Base-by-base conservation (phyloP, 495 filamentous ascomycete species). In the Lepraria neglecta region DNA sequence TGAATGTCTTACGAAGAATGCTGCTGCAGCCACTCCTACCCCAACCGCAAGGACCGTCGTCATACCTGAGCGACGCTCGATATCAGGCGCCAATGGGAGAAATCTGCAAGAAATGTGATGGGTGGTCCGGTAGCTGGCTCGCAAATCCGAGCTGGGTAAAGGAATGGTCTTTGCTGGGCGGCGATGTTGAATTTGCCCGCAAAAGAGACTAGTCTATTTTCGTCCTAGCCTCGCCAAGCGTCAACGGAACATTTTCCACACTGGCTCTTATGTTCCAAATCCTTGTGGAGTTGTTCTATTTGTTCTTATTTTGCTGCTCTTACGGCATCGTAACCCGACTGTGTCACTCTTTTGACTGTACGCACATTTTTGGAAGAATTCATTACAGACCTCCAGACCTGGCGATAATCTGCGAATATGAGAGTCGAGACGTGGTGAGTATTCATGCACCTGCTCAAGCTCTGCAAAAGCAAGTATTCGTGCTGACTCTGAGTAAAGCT, bases 21-120 rank as follows among this genome's bases (percentile, higher is more conserved):
- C 89, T 7, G 87, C 85, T 59, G 84, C 81, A 60, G 83, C 87
- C 43, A 92, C 83, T 65, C 92, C 94, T 48, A 91, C 73, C 62
- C 91, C 94, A 62, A 95, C 79, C 70, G 81, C 80, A 54, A 96
- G 70, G 66, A 82, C 76, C 24, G 90, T 87, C 43, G 87, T 80
- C 91, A 96, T 97, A 42, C 56, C 40, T 56, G 21, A 46, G 17
- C 51, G 42, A 12, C 38, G 27, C 47, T 45, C 30, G 15, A 19
- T 51, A 31, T 53, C 48, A 15, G 58, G 43, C 19, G 38, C 48
- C 47, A 53, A 21, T 60, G 14, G 5, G 1, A 44, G 0, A 4
- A 15, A 14, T 21, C 3, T 53, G 38, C 15, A 19, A 43, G 6
- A 10, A 30, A 45, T n/a, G 1, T 48, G 10, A 19, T 31, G 19